Percentiles rank a stretch among this genome's conserved stretches.
Evolutionary conservation across 305 asterid genomes (phyloP).

Genomic region (Fraxinus sp.): DNA sequence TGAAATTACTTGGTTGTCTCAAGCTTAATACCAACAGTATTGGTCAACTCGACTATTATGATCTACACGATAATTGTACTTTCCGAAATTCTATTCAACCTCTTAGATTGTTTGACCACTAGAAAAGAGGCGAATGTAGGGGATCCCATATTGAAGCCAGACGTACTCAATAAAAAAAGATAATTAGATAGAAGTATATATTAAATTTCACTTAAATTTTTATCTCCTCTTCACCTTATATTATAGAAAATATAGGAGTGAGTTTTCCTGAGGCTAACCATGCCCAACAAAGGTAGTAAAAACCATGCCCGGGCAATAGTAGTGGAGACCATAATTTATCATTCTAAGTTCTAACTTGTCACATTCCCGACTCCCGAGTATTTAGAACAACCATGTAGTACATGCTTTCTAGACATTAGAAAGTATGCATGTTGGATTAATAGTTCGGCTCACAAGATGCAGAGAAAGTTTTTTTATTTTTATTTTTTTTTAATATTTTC

Average conservation of each 20-base stretch:
- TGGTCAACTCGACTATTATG: not conserved
- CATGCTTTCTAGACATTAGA: not conserved
- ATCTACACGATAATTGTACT: not conserved
- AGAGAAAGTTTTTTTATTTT: no score
- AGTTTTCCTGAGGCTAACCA: no score
- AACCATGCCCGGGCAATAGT: no score
- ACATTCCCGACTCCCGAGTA: not conserved
- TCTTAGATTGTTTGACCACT: not conserved
- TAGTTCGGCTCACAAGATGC: not conserved
- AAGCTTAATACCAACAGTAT: not conserved
- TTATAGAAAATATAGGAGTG: no score
- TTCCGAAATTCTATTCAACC: not conserved
- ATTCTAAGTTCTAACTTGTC: not conserved
- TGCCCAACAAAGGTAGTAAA: no score
- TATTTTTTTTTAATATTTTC: no score
- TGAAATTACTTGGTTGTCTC: not conserved
- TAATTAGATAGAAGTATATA: no score
- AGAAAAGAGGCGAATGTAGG: not conserved
- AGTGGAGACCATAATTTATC: not conserved
- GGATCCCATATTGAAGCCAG: no score
- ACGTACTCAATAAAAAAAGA: no score
- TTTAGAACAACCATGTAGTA: not conserved
- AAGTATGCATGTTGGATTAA: not conserved
- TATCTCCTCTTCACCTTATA: no score
- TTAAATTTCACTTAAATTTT: no score